phyloP scores from a whole-genome alignment of 495 filamentous ascomycete species.

The Schizothecium vesticola region DNA sequence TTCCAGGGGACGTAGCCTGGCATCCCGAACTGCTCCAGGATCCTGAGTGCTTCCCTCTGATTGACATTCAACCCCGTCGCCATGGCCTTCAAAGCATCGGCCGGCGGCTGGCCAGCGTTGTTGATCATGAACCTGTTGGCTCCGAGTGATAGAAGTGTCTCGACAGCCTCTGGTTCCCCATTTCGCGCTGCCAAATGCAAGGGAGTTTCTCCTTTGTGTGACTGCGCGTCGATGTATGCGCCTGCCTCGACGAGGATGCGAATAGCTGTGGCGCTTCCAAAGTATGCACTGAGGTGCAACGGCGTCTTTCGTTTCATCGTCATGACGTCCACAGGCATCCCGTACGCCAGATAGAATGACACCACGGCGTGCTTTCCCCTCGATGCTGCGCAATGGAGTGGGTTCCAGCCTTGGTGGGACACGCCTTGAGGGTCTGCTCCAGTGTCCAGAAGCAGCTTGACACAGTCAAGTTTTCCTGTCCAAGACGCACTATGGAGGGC shows the following conservation, averaged over 20 bases:
- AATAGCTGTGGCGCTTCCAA: neutral
- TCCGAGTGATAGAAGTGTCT: neutral
- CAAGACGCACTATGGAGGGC: slow-evolving; percentile 1
- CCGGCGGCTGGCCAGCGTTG: neutral
- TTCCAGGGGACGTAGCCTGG: neutral
- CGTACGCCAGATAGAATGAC: slow-evolving; percentile 1
- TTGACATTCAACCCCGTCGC: neutral
- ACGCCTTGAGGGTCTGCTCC: slow-evolving; percentile 1
- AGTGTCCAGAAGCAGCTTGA: neutral
- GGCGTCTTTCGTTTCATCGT: slow-evolving; percentile 4
- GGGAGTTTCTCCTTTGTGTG: neutral
- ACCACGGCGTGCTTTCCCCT: neutral
- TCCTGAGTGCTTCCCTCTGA: neutral
- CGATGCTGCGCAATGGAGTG: neutral
- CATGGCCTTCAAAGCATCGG: neutral
- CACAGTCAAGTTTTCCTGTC: slow-evolving; percentile 1
- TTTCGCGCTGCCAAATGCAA: neutral
- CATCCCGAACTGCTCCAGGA: slow-evolving; percentile 1
- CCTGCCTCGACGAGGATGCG: neutral
- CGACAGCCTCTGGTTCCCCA: slow-evolving; percentile 1
- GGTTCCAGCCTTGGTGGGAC: slow-evolving; percentile 1
- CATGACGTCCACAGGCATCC: neutral
- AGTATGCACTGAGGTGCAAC: neutral
- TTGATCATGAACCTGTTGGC: slow-evolving; percentile 3
- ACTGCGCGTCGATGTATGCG: slow-evolving; percentile 1